Conservation (phyloP, 2,329 filamentous ascomycete species). For the Penicillium brasilianum region DNA sequence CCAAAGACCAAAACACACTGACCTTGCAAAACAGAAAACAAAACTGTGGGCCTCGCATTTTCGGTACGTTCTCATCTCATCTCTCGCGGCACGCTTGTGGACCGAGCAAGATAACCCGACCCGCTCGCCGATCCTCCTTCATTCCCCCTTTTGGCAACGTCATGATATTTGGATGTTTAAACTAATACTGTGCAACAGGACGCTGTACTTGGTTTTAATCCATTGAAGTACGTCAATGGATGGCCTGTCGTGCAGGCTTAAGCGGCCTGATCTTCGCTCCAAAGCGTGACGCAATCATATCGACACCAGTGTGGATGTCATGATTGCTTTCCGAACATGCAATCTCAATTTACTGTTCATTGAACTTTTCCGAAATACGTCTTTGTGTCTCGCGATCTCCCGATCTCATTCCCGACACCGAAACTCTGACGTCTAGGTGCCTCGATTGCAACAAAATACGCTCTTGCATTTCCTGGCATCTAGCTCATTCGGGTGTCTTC, state of each 20-base stretch:
- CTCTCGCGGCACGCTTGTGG: conserved; percentile 19
- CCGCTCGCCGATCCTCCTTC: conserved; percentile 28
- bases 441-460: not conserved
- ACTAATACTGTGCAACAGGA: conserved; percentile 35
- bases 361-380: not conserved
- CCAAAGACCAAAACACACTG: conserved; percentile 9
- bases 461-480: not conserved
- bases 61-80: conserved; percentile 28
- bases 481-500: not conserved
- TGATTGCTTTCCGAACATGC: not conserved
- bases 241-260: conserved; percentile 37
- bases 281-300: not conserved
- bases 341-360: not conserved
- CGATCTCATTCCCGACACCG: too few relatives aligned
- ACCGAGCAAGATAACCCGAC: conserved; percentile 7
- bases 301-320: not conserved
- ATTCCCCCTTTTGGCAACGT: conserved; percentile 16
- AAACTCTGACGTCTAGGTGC: not conserved
- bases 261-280: not conserved
- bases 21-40: conserved; percentile 33
- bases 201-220: conserved; percentile 39
- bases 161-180: not conserved
- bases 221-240: conserved; percentile 38
- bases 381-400: not conserved
- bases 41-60: conserved; percentile 36